phyloP scores from a whole-genome alignment of 2,329 filamentous ascomycete genomes.

The Ophiosphaerella narmari region DNA sequence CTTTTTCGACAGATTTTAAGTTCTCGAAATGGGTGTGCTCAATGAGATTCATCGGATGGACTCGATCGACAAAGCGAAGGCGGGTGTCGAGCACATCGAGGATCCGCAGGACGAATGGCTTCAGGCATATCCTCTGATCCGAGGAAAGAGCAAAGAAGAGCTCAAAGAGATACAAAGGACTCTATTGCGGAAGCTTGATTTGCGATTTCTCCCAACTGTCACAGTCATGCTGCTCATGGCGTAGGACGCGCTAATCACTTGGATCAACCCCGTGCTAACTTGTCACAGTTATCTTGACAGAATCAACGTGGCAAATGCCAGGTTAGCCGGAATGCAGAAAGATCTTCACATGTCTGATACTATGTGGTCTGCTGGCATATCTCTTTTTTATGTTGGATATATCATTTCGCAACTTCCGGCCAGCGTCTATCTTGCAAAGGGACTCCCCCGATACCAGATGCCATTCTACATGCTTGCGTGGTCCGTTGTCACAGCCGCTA shows the following conservation, averaged over 20 bases:
- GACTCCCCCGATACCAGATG: conserved; percentile 39
- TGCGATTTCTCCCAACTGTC: conserved; percentile 34
- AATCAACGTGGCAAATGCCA: conserved; percentile 49
- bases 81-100: not conserved
- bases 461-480: conserved; percentile 50
- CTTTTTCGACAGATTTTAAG: too few relatives aligned
- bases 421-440: conserved; percentile 51
- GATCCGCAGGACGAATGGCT: not conserved
- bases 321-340: conserved; percentile 46
- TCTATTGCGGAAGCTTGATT: conserved; percentile 32
- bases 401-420: conserved; percentile 53
- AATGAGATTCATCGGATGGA: not conserved
- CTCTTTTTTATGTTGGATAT: conserved; percentile 53
- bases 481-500: conserved; percentile 49
- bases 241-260: conserved; percentile 5
- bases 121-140: conserved; percentile 2
- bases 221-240: conserved; percentile 41
- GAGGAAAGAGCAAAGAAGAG: conserved; percentile 13
- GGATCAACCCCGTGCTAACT: not conserved
- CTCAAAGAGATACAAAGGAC: conserved; percentile 27
- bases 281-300: conserved; percentile 46
- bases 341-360: conserved; percentile 39
- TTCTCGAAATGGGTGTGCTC: too few relatives aligned
- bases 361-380: conserved; percentile 50
- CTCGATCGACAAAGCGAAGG: not conserved